phyloP scores from a whole-genome alignment of 495 filamentous ascomycete species.

The Choiromyces venosus region DNA sequence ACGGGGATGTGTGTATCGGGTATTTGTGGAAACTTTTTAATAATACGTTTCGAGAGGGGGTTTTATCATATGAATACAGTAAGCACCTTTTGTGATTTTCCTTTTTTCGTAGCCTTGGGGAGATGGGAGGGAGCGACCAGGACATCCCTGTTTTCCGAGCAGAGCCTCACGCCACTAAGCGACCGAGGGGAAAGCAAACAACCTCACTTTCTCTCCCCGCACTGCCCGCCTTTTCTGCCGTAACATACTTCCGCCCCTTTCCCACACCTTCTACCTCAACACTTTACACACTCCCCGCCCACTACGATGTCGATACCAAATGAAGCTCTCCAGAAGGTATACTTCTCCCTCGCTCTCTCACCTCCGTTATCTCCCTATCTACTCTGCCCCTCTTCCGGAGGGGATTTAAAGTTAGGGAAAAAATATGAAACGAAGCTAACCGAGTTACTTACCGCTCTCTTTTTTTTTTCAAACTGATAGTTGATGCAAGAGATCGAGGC shows the following conservation, averaged over 20 bases:
- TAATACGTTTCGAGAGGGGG: not conserved
- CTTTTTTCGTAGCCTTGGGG: not conserved
- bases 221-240: not conserved
- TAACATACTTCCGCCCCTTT: not conserved
- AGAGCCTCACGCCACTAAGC: slow-evolving; percentile 1
- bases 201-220: slow-evolving; percentile 2
- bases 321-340: slow-evolving; percentile 89
- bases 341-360: slow-evolving; percentile 14
- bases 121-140: not conserved
- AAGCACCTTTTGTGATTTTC: not conserved
- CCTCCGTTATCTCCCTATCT: not conserved
- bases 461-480: slow-evolving; percentile 46
- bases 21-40: not conserved
- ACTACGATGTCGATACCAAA: slow-evolving; percentile 91
- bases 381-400: not conserved
- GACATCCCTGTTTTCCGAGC: not conserved
- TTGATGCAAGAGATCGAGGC: slow-evolving; percentile 90
- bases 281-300: not conserved
- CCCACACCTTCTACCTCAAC: not conserved
- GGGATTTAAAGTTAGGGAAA: slow-evolving; percentile 5
- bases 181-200: not conserved
- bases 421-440: slow-evolving; percentile 17
- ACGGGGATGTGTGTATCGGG: not conserved
- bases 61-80: not conserved
- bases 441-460: not conserved